Evolutionary conservation across 202 grass and related monocot genomes (phyloP).

Genomic region (Schoenoplectus triqueter): DNA sequence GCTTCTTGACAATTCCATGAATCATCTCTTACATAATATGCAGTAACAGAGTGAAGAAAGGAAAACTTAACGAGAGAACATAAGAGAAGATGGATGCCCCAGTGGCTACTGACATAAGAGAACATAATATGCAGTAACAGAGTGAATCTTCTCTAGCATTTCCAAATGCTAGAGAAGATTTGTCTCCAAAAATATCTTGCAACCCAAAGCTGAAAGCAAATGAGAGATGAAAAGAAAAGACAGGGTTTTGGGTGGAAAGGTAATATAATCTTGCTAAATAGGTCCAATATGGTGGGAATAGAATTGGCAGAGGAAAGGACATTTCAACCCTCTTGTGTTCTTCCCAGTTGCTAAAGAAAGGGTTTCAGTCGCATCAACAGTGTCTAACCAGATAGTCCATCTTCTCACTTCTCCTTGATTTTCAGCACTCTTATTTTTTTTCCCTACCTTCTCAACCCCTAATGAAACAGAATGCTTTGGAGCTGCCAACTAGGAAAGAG

Average conservation of each 20-base stretch:
- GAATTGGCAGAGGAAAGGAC: background rate
- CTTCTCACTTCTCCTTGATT: too few species aligned
- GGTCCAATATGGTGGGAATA: background rate
- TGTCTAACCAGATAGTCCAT: too few species aligned
- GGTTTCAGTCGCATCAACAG: too few species aligned
- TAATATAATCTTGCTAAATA: background rate
- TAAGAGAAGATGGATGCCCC: background rate
- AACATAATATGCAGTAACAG: too few species aligned
- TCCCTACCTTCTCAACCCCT: too few species aligned
- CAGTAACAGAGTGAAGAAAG: background rate
- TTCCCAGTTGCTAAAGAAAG: background rate
- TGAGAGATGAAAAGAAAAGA: background rate
- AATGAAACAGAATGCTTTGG: background rate
- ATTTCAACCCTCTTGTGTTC: background rate
- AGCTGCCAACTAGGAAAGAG: background rate
- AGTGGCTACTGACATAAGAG: too few species aligned
- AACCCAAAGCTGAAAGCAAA: background rate
- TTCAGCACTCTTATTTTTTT: too few species aligned
- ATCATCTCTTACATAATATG: slow-evolving; percentile 22
- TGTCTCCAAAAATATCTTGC: background rate
- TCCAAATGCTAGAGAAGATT: background rate
- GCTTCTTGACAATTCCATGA: background rate
- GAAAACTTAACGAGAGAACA: background rate
- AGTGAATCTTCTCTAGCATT: background rate
- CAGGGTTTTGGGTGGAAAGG: background rate